phyloP scores from a whole-genome alignment of 179 eudicot species.

The Pouteria campechiana region DNA sequence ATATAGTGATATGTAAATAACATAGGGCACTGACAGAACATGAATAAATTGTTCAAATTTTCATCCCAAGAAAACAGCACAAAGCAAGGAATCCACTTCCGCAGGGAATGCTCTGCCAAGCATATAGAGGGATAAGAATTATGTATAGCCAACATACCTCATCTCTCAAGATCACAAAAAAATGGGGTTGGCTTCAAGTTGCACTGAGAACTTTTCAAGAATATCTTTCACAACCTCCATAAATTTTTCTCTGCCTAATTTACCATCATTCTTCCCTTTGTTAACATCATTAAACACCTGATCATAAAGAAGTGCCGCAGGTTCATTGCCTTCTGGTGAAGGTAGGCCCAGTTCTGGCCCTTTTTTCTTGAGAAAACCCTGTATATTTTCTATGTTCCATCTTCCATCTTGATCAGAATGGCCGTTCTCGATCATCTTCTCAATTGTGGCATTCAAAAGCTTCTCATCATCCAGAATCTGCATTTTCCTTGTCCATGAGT shows the following conservation, averaged over 20 bases:
- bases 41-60: too few species aligned
- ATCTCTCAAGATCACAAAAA: slow-evolving; percentile 28
- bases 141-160: slow-evolving; percentile 2
- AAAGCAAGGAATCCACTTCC: too few species aligned
- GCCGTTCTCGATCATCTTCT: slow-evolving; percentile 26
- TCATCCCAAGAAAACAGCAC: too few species aligned
- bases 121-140: background rate
- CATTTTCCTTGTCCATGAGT: too few species aligned
- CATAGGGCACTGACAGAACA: too few species aligned
- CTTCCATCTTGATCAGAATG: slow-evolving; percentile 4
- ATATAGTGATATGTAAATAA: too few species aligned
- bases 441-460: slow-evolving; percentile 17
- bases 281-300: slow-evolving; percentile 24
- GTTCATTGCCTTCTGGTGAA: slow-evolving; percentile 32
- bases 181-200: slow-evolving; percentile 45
- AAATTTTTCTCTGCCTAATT: slow-evolving; percentile 18
- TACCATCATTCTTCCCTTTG: slow-evolving; percentile 6
- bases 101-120: background rate
- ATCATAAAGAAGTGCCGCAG: slow-evolving; percentile 36
- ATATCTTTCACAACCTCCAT: slow-evolving; percentile 30
- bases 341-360: slow-evolving; percentile 38
- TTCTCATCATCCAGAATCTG: slow-evolving; percentile 41
- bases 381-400: slow-evolving; percentile 15
- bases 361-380: slow-evolving; percentile 31
- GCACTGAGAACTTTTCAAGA: slow-evolving; percentile 35